phyloP scores from a whole-genome alignment of 1,284 basidiomycete species.

The Cutaneotrichosporon cyanovorans region DNA sequence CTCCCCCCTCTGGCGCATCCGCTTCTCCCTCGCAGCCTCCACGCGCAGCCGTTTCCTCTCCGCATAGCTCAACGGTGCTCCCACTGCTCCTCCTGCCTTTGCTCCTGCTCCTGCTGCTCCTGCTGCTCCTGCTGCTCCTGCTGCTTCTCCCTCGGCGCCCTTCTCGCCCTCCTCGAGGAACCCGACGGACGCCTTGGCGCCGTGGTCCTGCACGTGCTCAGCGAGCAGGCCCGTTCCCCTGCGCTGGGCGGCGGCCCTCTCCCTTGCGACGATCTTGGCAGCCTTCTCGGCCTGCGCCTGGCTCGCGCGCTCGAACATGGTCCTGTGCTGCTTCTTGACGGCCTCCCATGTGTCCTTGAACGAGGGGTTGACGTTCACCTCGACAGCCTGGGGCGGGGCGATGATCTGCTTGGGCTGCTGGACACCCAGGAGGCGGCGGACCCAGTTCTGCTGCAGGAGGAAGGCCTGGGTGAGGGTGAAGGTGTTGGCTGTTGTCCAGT shows the following conservation, averaged over 20 bases:
- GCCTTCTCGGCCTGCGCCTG: background rate
- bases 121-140: background rate
- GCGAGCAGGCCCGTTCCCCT: constrained; percentile 6
- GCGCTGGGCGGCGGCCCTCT: background rate
- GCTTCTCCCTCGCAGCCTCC: constrained; percentile 11
- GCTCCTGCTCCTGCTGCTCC: background rate
- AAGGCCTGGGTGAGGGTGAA: constrained; percentile 51
- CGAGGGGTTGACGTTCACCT: constrained; percentile 15
- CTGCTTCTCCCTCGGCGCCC: background rate
- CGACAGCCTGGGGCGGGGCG: constrained; percentile 20
- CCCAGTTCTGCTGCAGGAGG: constrained; percentile 34
- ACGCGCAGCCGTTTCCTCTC: constrained; percentile 8
- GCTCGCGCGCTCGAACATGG: background rate
- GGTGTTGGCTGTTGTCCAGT: constrained; percentile 52
- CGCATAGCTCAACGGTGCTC: too few species aligned
- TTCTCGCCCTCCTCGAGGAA: background rate
- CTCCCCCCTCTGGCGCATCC: background rate
- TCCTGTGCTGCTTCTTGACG: background rate
- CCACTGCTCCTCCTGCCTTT: background rate
- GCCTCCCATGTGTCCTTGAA: background rate
- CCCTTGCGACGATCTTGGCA: background rate
- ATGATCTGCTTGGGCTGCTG: constrained; percentile 21
- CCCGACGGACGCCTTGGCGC: background rate
- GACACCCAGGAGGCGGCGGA: constrained; percentile 37
- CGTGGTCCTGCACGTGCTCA: constrained; percentile 8